phyloP scores from a whole-genome alignment of 1,139 yeast species.

The Schwanniomyces etchellsii region DNA sequence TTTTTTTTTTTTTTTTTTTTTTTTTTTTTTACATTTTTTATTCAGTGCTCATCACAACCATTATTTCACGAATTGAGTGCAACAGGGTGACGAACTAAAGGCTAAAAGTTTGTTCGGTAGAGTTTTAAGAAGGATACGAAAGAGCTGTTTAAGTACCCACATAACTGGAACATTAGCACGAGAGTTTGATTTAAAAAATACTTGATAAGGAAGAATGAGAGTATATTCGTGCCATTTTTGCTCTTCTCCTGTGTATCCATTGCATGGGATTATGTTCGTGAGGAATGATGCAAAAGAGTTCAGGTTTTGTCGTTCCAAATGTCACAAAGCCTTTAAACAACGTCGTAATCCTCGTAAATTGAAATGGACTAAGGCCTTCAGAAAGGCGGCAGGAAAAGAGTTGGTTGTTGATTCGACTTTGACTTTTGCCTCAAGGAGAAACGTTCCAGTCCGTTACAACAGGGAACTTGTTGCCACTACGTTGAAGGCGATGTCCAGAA shows the following conservation, averaged over 20 bases:
- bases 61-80: no score
- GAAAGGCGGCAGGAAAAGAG: slow-evolving; percentile 99
- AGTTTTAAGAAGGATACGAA: no score
- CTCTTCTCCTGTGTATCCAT: slow-evolving; percentile 95
- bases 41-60: no score
- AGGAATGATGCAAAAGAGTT: slow-evolving; percentile 98
- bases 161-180: no score
- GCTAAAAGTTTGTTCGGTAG: no score
- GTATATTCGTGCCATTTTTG: slow-evolving; percentile 93
- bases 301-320: slow-evolving; percentile 94
- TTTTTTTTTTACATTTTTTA: no score
- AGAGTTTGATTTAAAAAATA: no score
- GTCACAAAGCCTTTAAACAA: slow-evolving; percentile 96
- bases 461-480: slow-evolving; percentile 94
- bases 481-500: slow-evolving; percentile 89
- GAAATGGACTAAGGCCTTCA: slow-evolving; percentile 97
- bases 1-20: no score
- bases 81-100: no score
- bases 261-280: slow-evolving; percentile 96
- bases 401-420: slow-evolving; percentile 95
- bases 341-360: slow-evolving; percentile 98
- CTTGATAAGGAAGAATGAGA: no score
- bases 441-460: slow-evolving; percentile 96
- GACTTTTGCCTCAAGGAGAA: slow-evolving; percentile 95
- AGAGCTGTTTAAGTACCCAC: no score